These are phyloP conservation scores for Kwoniella botswanensis DNA, from an alignment of 768 basidiomycete species.

Conservation along the genomic window DNA sequence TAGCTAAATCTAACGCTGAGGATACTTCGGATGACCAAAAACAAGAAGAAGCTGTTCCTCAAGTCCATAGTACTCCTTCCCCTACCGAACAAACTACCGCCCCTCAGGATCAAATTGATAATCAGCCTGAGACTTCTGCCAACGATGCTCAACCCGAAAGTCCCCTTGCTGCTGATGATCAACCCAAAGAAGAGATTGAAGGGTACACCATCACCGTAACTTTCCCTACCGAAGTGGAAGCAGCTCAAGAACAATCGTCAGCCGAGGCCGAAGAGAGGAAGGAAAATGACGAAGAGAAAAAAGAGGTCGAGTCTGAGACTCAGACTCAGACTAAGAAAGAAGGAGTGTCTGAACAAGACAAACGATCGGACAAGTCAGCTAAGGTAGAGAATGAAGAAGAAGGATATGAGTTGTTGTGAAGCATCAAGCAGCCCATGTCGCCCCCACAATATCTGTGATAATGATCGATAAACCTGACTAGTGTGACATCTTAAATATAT, in stretches of 20 bases:
- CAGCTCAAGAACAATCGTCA: neutral
- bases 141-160: neutral
- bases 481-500: too few relatives aligned
- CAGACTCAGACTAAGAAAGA: neutral
- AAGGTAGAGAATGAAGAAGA: constrained; percentile 22
- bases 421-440: too few relatives aligned
- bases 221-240: constrained; percentile 7
- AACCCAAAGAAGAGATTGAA: neutral
- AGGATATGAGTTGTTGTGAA: constrained; percentile 25
- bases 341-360: constrained; percentile 9
- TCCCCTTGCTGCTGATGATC: neutral
- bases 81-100: neutral
- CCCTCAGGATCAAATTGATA: too few relatives aligned
- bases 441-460: too few relatives aligned
- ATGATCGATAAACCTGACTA: neutral
- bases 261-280: constrained; percentile 15
- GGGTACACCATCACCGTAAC: constrained; percentile 19
- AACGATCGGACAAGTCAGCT: constrained; percentile 11
- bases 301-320: too few relatives aligned
- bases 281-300: constrained; percentile 11
- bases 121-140: neutral
- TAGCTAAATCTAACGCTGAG: neutral
- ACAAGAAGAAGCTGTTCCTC: neutral
- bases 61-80: neutral
- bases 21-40: neutral